Evolutionary conservation across 2,329 filamentous ascomycete genomes (phyloP).

Genomic region (Rhynchosporium graminicola): DNA sequence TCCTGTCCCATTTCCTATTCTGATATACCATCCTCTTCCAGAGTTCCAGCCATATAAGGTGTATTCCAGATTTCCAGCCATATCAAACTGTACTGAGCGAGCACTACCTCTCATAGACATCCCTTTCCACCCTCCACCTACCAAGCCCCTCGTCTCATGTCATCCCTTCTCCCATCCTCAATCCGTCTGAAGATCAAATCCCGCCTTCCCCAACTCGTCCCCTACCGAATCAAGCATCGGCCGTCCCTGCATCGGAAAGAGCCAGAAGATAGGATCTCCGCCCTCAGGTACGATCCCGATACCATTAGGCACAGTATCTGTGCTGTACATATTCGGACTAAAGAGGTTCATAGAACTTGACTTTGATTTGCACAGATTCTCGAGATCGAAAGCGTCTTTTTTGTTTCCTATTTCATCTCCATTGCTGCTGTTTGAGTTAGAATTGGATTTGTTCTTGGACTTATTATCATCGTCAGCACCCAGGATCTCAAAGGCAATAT

Average conservation of each 20-base stretch:
- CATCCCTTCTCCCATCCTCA: neutral
- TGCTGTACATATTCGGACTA: constrained; percentile 29
- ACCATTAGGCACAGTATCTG: constrained; percentile 39
- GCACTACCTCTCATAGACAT: too few species aligned
- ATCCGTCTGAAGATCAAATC: constrained; percentile 27
- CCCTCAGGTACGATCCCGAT: constrained; percentile 19
- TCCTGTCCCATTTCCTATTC: too few species aligned
- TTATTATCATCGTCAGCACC: constrained; percentile 39
- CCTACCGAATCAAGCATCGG: constrained; percentile 28
- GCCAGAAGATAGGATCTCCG: constrained; percentile 37
- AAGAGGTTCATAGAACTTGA: constrained; percentile 32
- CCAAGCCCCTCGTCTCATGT: neutral
- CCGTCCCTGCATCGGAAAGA: constrained; percentile 38
- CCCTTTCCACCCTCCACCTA: too few species aligned
- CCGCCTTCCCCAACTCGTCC: constrained; percentile 21
- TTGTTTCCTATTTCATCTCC: too few species aligned
- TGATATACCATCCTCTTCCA: too few species aligned
- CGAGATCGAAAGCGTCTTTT: neutral
- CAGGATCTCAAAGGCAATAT: constrained; percentile 52
- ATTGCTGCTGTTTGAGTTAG: too few species aligned
- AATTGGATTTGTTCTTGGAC: too few species aligned
- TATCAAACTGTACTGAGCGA: too few species aligned
- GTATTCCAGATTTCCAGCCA: too few species aligned
- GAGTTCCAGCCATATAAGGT: too few species aligned
- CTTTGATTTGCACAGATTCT: constrained; percentile 21